Evolutionary conservation across 2,329 filamentous ascomycete species (phyloP).

Genomic region (Phialemonium atrogriseum): DNA sequence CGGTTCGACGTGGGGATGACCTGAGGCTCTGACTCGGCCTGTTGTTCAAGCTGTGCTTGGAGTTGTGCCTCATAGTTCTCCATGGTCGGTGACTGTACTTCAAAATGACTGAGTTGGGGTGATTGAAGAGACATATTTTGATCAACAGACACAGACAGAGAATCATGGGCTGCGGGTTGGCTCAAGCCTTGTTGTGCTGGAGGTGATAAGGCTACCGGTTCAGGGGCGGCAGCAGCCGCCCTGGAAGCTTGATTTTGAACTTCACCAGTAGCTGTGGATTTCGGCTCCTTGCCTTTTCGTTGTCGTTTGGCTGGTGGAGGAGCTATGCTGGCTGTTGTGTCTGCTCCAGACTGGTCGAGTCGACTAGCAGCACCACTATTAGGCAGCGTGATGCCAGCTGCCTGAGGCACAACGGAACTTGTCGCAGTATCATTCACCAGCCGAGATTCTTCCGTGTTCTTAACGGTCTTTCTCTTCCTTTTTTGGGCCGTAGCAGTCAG

Average conservation of each 20-base stretch:
- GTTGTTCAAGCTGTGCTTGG: conserved; percentile 17
- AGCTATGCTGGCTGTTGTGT: conserved; percentile 10
- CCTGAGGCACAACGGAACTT: too few relatives aligned
- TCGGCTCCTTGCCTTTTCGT: conserved; percentile 24
- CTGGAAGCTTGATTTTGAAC: conserved; percentile 3
- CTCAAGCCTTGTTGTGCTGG: conserved; percentile 4
- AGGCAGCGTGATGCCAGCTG: background rate
- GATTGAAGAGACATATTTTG: conserved; percentile 10
- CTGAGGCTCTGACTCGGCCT: conserved; percentile 11
- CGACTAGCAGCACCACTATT: too few relatives aligned
- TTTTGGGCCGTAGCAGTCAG: conserved; percentile 13
- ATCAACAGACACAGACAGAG: conserved; percentile 8
- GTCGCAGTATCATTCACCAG: too few relatives aligned
- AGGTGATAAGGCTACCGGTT: too few relatives aligned
- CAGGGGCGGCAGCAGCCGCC: conserved; percentile 5
- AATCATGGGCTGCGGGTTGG: conserved; percentile 2
- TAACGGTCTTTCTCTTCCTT: conserved; percentile 20
- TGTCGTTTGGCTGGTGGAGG: conserved; percentile 27
- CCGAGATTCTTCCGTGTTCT: conserved; percentile 8
- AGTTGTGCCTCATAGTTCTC: conserved; percentile 19
- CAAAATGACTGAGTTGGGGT: conserved; percentile 15
- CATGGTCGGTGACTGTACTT: conserved; percentile 16
- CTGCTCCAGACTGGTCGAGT: too few relatives aligned
- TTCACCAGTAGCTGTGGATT: background rate
- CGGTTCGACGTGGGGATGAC: conserved; percentile 8